A percentile compares a stretch with the other conserved stretches of the same genome.
phyloP scores from a whole-genome alignment of 2,329 filamentous ascomycete genomes.

The Talaromyces sp. region DNA sequence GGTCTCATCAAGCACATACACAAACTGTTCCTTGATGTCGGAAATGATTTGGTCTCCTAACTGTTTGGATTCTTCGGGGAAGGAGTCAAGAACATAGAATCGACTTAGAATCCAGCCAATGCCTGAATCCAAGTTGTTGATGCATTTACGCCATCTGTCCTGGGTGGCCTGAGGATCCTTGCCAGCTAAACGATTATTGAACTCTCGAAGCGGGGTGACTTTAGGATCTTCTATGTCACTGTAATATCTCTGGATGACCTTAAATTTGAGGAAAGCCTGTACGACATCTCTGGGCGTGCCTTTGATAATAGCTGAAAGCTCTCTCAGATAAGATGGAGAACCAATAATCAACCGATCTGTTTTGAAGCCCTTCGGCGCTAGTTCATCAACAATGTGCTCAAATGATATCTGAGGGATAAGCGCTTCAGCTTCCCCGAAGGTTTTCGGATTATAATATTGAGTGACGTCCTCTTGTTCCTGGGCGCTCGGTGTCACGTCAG shows the following conservation, averaged over 20 bases:
- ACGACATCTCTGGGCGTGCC: constrained; percentile 52
- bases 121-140: constrained; percentile 52
- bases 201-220: constrained; percentile 55
- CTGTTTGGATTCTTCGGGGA: constrained; percentile 60
- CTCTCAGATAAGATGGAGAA: constrained; percentile 57
- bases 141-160: constrained; percentile 64
- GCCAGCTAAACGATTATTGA: constrained; percentile 57
- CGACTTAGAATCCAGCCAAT: constrained; percentile 65
- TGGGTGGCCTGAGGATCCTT: constrained; percentile 58
- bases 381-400: constrained; percentile 46
- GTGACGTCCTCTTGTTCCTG: constrained; percentile 59
- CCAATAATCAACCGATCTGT: constrained; percentile 54
- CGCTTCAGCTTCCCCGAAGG: constrained; percentile 50
- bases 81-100: constrained; percentile 65
- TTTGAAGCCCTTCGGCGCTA: constrained; percentile 50
- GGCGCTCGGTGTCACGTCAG: constrained; percentile 53
- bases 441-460: constrained; percentile 62
- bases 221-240: constrained; percentile 55
- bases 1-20: constrained; percentile 53
- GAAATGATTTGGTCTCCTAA: constrained; percentile 65
- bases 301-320: constrained; percentile 52
- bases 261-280: constrained; percentile 61
- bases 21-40: constrained; percentile 64
- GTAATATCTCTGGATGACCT: constrained; percentile 52
- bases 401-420: constrained; percentile 56